Evolutionary conservation across 192 early-diverging fungal genomes (phyloP).

Genomic region (Pecoramyces ruminantium): DNA sequence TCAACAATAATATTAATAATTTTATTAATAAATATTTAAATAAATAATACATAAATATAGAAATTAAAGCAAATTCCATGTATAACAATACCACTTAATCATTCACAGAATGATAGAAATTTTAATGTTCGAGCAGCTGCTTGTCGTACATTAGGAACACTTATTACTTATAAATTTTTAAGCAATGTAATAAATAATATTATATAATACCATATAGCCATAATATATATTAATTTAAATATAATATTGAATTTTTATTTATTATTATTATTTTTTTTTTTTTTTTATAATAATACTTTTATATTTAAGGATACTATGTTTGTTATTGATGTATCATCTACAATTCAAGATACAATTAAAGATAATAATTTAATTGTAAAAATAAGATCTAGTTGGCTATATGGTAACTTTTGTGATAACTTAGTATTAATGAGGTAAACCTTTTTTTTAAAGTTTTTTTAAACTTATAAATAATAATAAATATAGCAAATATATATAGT

Average conservation of each 20-base stretch:
- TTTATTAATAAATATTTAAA: no score
- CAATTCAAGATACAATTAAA: not conserved
- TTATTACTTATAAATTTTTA: not conserved
- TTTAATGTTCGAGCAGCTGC: not conserved
- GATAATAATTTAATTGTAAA: not conserved
- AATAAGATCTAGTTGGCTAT: not conserved
- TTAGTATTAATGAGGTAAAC: not conserved
- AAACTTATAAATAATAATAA: no score
- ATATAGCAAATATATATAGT: no score
- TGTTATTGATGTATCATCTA: not conserved
- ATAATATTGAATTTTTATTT: no score
- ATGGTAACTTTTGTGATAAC: not conserved
- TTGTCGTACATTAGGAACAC: not conserved
- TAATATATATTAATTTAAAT: no score
- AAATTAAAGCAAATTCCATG: not conserved
- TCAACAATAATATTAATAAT: no score
- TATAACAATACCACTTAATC: not conserved
- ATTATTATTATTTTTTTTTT: no score
- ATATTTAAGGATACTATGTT: not conserved
- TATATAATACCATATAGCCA: no score
- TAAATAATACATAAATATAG: not conserved
- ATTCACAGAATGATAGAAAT: not conserved
- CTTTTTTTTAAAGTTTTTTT: no score
- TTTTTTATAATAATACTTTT: no score
- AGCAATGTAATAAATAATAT: not conserved